A percentile compares a stretch with the other conserved stretches of the same genome.
Conservation (phyloP, 2,329 filamentous ascomycete genomes). For the Aspergillus novoparasiticus region DNA sequence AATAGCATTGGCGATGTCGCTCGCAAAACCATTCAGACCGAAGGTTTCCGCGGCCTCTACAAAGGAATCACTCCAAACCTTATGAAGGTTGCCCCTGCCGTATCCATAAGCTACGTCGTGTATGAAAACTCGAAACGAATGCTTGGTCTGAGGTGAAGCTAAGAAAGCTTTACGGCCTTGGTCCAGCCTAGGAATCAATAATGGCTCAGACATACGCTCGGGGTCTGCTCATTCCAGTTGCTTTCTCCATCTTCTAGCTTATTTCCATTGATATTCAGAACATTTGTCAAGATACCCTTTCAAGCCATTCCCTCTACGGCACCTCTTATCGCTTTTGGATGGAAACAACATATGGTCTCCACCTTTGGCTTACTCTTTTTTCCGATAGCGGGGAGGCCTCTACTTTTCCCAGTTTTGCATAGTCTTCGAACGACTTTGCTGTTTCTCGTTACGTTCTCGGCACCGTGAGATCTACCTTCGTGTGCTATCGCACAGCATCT, state of each 20-base stretch:
- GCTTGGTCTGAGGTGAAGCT: slow-evolving; percentile 54
- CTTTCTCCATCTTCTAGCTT: slow-evolving; percentile 1
- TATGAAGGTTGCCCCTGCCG: slow-evolving; percentile 91
- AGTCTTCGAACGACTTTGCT: slow-evolving; percentile 6
- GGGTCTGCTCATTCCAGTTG: background rate
- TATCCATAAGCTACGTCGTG: slow-evolving; percentile 92
- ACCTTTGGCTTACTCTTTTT: slow-evolving; percentile 10
- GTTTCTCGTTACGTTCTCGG: slow-evolving; percentile 3
- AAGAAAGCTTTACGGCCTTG: background rate
- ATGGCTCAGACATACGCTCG: too few relatives aligned
- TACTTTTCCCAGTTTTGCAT: slow-evolving; percentile 10
- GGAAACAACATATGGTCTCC: slow-evolving; percentile 15
- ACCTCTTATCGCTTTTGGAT: slow-evolving; percentile 15
- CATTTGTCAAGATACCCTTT: slow-evolving; percentile 36
- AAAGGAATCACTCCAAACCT: slow-evolving; percentile 94
- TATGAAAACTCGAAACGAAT: slow-evolving; percentile 87
- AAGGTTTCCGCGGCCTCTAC: slow-evolving; percentile 85
- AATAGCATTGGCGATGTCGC: slow-evolving; percentile 89
- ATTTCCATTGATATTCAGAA: slow-evolving; percentile 23
- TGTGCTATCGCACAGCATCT: background rate
- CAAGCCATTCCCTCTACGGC: slow-evolving; percentile 24
- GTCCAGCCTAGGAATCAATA: background rate
- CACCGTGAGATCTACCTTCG: background rate
- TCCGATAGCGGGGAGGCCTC: slow-evolving; percentile 8
- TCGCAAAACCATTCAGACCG: slow-evolving; percentile 75